Evolutionary conservation across 176 grass and related monocot genomes (phyloP), one percentile per base, ranked within the genome.

Genomic region (Hsuehochloa calcarea): DNA sequence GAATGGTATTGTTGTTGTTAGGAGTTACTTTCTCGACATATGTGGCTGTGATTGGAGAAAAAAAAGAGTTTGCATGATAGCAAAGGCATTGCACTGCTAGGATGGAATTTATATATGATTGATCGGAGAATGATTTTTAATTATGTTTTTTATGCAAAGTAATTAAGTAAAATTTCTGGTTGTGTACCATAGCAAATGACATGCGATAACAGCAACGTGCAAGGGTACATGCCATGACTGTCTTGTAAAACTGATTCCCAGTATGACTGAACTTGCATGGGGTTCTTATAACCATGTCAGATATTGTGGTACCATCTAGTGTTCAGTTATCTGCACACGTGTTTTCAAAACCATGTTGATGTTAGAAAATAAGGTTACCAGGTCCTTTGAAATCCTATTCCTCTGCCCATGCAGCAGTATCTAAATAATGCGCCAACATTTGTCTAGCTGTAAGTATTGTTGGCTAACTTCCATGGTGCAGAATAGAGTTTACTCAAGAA

Each of bases 341-440:
- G 35, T 82, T 72, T 86, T 22, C 13, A 77, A 34, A 43, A 51
- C 22, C 11, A 65, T 86, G 68, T 77, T 64, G 64, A 59, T 83
- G 38, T 14, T 55, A 41, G 46, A 55, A 29, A 56, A 39, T 45
- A 70, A 58, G 41, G 74, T 43, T 19, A 46, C 59, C 14, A 5
- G 23, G n/a, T 46, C 25, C 15, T 0, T 67, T 72, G 41, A 41
- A 82, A 67, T 68, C 37, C 16, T 81, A 43, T 47, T 34, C 38
- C 44, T 23, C 70, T 40, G 26, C 20, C 4, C 31, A 61, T 76
- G 22, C 2, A 67, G 74, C 23, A 29, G 8, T 19, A 74, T 78
- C 59, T 60, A 68, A 74, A 84, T 83, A 51, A 12, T 8, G 38
- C 79, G 72, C 52, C 19, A 72, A 72, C 11, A 39, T 54, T 79